Base-by-base conservation (phyloP, 1,284 basidiomycete genomes). In the Malassezia sympodialis region DNA sequence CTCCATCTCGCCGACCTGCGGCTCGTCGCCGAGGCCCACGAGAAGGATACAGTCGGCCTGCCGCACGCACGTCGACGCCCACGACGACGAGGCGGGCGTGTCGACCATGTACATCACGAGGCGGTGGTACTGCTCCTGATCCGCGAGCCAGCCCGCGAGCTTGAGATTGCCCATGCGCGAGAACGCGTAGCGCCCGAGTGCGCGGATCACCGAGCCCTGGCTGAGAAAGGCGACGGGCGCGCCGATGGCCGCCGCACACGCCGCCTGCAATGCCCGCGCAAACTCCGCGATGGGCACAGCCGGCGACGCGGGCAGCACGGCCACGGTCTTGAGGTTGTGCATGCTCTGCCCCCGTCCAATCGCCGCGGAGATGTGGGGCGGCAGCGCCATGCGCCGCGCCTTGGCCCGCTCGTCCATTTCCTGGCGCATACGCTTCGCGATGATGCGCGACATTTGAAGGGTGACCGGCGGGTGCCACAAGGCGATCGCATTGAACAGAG, bases 11-110 rank as follows among this genome's bases (percentile, higher is more conserved):
- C 90, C 90, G 17, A 89, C 79, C 19, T 76, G 68, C 0, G 88
- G 87, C 75, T 96, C 90, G 62, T 93, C 88, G 11, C 76, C 79
- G 46, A 76, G 72, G n/a, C 90, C 90, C 31, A 98, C 86, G 19
- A 98, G 83, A 80, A 99, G 84, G 17, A 98, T 86, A 69, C 86
- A 90, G 77, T 98, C 93, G 12, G 94, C 94, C 83, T 90, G 72
- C 17, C 70, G 62, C 24, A 74, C 67, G 42, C 66, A 64, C 8
- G 70, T 74, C 49, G 69, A 66, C 17, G 72, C 66, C 72, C 72
- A 74, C 12, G 70, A 56, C 14, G 69, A 72, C 41, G 66, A 67
- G 8, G 72, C 70, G 8, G 69, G 61, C 17, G 72, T 74, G 48
- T 74, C 72, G 15, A 72, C 69, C 17, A 74, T 64, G 53, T 73